Base-by-base conservation (phyloP, 192 early-diverging fungal genomes). In the Podila verticillata region DNA sequence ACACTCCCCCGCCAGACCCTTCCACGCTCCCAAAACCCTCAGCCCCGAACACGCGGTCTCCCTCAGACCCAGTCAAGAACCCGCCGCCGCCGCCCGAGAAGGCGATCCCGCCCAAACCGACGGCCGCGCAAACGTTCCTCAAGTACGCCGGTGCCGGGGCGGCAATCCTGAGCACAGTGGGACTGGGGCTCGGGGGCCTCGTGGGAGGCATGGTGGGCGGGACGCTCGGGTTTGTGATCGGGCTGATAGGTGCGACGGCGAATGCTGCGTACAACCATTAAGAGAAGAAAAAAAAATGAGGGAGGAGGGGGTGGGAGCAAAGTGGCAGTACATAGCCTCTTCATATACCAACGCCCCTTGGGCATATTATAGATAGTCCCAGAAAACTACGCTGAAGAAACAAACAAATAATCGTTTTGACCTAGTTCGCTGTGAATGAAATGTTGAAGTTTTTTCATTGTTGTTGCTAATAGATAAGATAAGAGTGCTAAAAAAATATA, bases 161-260 rank as follows among this genome's bases (percentile, higher is more conserved):
- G 6, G 70, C 62, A 5, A 24, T 72, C 20, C 19, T 72, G 54
- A 49, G 32, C 3, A 58, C 62, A 1, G 17, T 72, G 9, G 70
- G 70, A 2, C 2, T 65, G 1, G 70, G 62, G 19, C 26, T 72
- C n/a, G 70, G 70, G 13, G 70, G 70, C 1, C 17, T 72, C 2
- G 70, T 65, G 1, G 63, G 62, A 5, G 70, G 70, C 47, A 20
- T 72, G 19, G 29, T 72, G 15, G 70, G 70, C 26, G 70, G 70
- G 13, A 48, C 62, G 22, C 29, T 59, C 1, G 62, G 70, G 2
- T 34, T 72, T 10, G 29, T 59, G 8, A 22, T 47, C 9, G 62
- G 70, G 7, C 19, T 72, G 9, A 29, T 44, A 5, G 32, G 20
- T 2, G 57, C 66, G 9, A 2, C 35, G 19, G 44, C 29, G 28